These are phyloP conservation scores for Trichoderma guizhouense DNA, from an alignment of 2,329 filamentous ascomycete species.

Conservation along the genomic window DNA sequence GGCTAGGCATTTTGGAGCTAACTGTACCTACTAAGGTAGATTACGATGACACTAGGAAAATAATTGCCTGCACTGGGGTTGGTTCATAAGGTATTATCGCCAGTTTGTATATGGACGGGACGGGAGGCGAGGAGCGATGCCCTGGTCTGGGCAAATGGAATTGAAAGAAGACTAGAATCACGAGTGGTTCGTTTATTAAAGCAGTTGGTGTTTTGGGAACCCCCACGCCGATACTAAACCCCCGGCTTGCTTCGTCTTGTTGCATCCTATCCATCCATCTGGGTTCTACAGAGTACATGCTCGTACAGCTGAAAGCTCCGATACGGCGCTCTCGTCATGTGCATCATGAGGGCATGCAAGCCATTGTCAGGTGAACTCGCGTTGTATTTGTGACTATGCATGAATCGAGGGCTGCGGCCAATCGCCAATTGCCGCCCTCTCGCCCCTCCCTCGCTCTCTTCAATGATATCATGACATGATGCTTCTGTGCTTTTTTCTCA, in stretches of 20 bases:
- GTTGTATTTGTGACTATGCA: neutral
- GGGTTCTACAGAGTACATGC: no score
- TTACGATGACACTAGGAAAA: neutral
- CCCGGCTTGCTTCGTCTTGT: neutral
- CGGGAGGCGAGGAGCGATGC: neutral
- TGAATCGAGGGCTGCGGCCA: neutral
- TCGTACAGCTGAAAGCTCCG: slow-evolving; percentile 23
- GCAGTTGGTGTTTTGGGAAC: neutral
- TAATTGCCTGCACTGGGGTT: neutral
- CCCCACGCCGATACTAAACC: neutral
- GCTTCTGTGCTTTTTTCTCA: neutral
- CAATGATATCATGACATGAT: neutral
- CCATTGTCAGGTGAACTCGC: slow-evolving; percentile 3
- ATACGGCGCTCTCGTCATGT: slow-evolving; percentile 20
- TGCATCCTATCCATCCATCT: neutral
- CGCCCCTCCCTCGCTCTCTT: neutral
- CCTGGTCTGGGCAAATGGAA: neutral
- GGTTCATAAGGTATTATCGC: neutral
- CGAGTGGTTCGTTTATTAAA: neutral
- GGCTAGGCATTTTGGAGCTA: slow-evolving; percentile 7
- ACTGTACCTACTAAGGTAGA: no score
- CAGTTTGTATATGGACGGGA: neutral
- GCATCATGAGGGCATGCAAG: slow-evolving; percentile 1
- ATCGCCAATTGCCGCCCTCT: neutral
- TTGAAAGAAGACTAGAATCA: no score